phyloP scores from a whole-genome alignment of 805 yeast species.

The Monosporozyma servazzii region DNA sequence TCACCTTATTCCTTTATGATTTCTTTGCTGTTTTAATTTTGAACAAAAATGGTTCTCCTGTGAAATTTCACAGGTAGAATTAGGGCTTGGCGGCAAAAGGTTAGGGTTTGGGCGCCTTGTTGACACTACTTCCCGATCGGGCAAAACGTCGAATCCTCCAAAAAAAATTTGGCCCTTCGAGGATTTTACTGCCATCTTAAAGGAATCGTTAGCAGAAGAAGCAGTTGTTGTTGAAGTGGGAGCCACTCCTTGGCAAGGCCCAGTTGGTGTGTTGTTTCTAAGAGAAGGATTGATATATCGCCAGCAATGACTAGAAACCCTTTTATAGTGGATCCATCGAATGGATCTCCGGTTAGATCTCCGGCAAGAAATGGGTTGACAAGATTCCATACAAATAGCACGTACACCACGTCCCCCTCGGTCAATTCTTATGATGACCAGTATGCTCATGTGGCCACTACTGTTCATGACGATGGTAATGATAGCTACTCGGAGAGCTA shows the following conservation, averaged over 20 bases:
- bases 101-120: neutral
- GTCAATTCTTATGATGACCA: neutral
- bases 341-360: conserved; percentile 23
- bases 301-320: conserved; percentile 27
- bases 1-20: too few species aligned
- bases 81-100: neutral
- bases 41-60: too few species aligned
- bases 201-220: neutral
- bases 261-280: neutral
- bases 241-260: neutral
- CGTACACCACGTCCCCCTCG: conserved; percentile 1
- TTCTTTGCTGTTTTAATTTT: too few species aligned
- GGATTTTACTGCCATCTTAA: neutral
- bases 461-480: conserved; percentile 5
- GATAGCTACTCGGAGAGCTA: conserved; percentile 12
- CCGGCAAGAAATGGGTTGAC: conserved; percentile 21
- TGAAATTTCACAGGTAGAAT: too few species aligned
- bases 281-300: neutral
- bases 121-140: neutral
- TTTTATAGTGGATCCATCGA: conserved; percentile 26
- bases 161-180: neutral
- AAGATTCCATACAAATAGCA: conserved; percentile 21
- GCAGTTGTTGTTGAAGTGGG: neutral
- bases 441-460: neutral
- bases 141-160: neutral